Conservation (phyloP, 179 eudicot species). For the Heliamphora pulchella region DNA sequence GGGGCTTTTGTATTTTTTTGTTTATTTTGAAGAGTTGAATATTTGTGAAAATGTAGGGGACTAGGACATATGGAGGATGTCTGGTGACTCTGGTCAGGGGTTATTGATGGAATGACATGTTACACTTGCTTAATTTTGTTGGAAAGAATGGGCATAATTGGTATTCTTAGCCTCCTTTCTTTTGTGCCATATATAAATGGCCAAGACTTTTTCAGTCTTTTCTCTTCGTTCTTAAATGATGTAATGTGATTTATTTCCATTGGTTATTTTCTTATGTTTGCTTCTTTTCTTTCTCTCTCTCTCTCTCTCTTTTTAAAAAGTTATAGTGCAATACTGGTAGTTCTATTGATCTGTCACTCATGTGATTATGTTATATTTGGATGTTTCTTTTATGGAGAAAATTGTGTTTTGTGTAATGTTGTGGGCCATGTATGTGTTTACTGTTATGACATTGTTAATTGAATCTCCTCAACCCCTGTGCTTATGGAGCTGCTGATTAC, state of each 20-base stretch:
- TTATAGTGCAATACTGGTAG: background rate
- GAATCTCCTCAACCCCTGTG: background rate
- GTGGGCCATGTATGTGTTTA: background rate
- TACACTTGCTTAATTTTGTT: background rate
- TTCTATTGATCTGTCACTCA: background rate
- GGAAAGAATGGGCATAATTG: background rate
- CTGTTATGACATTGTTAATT: background rate
- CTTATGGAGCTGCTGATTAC: background rate
- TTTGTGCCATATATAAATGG: background rate
- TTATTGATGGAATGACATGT: too few species aligned
- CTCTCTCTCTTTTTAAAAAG: background rate
- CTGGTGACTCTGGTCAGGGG: too few species aligned
- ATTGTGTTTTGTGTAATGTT: background rate
- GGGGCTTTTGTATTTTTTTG: too few species aligned
- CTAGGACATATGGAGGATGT: too few species aligned
- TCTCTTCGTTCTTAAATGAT: background rate
- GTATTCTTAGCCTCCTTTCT: conserved; percentile 5
- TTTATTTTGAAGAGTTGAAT: too few species aligned
- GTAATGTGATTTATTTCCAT: background rate
- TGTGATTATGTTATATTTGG: background rate
- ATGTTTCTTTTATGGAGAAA: background rate
- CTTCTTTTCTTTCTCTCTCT: background rate
- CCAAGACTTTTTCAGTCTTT: background rate
- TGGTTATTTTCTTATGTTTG: background rate
- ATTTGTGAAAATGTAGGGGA: too few species aligned